A percentile compares a stretch with the other conserved stretches of the same genome.
phyloP scores from a whole-genome alignment of 257 asterid species.

The Penstemon eatonii region DNA sequence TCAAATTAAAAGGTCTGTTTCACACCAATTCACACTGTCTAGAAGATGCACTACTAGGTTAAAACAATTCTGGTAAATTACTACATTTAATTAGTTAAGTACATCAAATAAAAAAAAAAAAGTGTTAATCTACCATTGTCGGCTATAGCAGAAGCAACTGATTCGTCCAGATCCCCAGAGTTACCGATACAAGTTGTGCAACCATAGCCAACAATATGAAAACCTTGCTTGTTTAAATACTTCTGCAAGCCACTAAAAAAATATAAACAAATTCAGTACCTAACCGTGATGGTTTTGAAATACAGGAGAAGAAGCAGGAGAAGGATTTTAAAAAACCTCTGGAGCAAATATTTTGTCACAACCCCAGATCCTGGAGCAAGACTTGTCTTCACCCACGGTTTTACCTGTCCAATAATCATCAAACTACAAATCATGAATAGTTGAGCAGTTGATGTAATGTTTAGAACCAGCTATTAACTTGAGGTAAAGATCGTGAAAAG shows the following conservation, averaged over 20 bases:
- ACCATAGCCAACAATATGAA: constrained; percentile 89
- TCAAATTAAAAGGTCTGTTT: background rate
- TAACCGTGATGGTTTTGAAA: background rate
- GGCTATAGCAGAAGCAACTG: constrained; percentile 71
- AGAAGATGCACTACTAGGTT: background rate
- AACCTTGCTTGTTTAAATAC: constrained; percentile 87
- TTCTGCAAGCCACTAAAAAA: constrained; percentile 74
- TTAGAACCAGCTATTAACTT: no score
- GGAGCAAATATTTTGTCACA: constrained; percentile 77
- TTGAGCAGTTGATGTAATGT: no score
- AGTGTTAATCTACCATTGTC: constrained; percentile 64
- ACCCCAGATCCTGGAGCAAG: constrained; percentile 99
- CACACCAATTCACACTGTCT: background rate
- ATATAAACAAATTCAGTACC: constrained; percentile 20
- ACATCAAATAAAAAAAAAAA: background rate
- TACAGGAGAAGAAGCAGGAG: background rate
- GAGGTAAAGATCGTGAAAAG: no score
- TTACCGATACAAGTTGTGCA: constrained; percentile 98
- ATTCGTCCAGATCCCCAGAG: constrained; percentile 92
- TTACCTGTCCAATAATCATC: constrained; percentile 55
- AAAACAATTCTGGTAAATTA: background rate
- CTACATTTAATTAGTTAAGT: background rate
- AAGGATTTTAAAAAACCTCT: constrained; percentile 51
- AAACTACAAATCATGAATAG: constrained; percentile 21
- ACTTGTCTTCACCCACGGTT: constrained; percentile 97